Percentiles rank a stretch among this genome's conserved stretches.
phyloP scores from a whole-genome alignment of 345 rosid species.

The Brassica napus region Da-Ae NC_063446.1:25747001-25747500 shows the following conservation, averaged over 20 bases:
- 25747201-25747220: not conserved
- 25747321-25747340: not conserved
- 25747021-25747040: no score
- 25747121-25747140: no score
- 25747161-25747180: not conserved
- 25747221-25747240: not conserved
- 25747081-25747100: no score
- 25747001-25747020: no score
- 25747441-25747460: not conserved
- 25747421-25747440: not conserved
- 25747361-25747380: slow-evolving; percentile 9
- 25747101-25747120: no score
- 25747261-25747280: not conserved
- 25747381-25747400: not conserved
- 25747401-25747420: not conserved
- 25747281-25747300: not conserved
- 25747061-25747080: no score
- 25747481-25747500: not conserved
- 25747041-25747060: no score
- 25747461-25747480: not conserved
- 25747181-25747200: not conserved
- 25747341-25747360: not conserved
- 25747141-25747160: no score
- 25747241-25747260: not conserved
- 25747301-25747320: not conserved